These are phyloP conservation scores for Sordariomycetes sp. DNA, from an alignment of 2,329 filamentous ascomycete genomes.

Conservation along the genomic window DNA sequence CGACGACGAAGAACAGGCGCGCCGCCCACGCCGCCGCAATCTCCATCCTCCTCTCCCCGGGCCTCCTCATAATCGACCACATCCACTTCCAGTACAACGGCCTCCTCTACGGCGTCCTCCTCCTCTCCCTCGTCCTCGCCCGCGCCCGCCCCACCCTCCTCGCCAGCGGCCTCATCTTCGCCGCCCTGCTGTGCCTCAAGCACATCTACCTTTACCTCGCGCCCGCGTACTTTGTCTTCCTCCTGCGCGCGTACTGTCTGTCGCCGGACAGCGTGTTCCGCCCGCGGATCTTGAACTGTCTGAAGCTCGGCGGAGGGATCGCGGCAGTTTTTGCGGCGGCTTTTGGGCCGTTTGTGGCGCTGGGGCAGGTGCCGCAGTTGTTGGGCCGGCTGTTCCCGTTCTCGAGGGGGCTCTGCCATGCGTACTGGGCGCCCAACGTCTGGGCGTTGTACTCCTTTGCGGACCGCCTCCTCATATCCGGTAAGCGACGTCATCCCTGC, in stretches of 20 bases:
- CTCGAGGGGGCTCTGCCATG: constrained; percentile 84
- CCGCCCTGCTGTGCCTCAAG: constrained; percentile 80
- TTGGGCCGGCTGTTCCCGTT: constrained; percentile 84
- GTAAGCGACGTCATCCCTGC: constrained; percentile 34
- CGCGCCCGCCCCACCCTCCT: constrained; percentile 63
- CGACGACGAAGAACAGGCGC: constrained; percentile 50
- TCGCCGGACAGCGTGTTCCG: constrained; percentile 63
- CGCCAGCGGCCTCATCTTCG: constrained; percentile 70
- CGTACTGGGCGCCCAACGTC: constrained; percentile 95
- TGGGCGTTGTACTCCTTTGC: constrained; percentile 95
- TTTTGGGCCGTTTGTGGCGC: constrained; percentile 77
- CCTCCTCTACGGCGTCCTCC: constrained; percentile 81
- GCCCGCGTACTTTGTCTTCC: constrained; percentile 87
- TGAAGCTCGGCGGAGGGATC: constrained; percentile 72
- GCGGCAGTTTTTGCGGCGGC: constrained; percentile 60
- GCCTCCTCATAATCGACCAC: constrained; percentile 92
- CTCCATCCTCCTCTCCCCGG: constrained; percentile 82
- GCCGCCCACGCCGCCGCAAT: constrained; percentile 77
- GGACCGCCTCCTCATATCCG: constrained; percentile 69
- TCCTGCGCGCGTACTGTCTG: constrained; percentile 82
- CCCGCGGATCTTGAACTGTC: constrained; percentile 62
- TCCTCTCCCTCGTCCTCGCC: constrained; percentile 75
- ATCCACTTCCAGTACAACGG: constrained; percentile 99
- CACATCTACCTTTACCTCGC: constrained; percentile 97
- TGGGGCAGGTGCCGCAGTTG: constrained; percentile 75